phyloP scores from a whole-genome alignment of 371 early-diverging fungal genomes.

The Mucor indicus region DNA sequence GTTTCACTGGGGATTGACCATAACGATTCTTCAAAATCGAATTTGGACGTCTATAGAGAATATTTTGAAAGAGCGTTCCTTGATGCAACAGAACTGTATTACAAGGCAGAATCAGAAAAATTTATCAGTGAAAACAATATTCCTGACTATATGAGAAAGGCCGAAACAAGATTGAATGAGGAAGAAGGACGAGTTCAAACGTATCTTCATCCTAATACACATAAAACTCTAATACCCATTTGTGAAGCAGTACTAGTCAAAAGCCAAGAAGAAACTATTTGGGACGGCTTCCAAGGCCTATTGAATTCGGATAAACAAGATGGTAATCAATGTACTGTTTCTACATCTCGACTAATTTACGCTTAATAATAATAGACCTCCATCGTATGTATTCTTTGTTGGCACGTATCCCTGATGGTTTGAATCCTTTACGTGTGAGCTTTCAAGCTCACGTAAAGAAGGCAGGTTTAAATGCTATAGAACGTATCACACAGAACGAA shows the following conservation, averaged over 20 bases:
- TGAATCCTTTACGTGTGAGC: conserved; percentile 74
- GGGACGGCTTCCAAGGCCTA: conserved; percentile 86
- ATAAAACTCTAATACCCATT: conserved; percentile 70
- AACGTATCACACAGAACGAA: conserved; percentile 70
- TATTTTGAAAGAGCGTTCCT: conserved; percentile 84
- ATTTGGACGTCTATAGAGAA: conserved; percentile 82
- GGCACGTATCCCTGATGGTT: conserved; percentile 76
- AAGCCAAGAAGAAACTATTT: conserved; percentile 74
- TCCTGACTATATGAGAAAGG: conserved; percentile 93
- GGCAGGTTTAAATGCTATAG: conserved; percentile 82
- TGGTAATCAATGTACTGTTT: no score
- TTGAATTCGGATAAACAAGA: conserved; percentile 83
- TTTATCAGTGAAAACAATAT: conserved; percentile 86
- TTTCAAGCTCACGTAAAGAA: conserved; percentile 84
- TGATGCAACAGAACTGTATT: conserved; percentile 78
- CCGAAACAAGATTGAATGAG: conserved; percentile 79
- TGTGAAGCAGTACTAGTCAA: conserved; percentile 85
- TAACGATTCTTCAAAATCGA: conserved; percentile 73
- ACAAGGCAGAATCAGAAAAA: conserved; percentile 80
- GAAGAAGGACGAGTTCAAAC: conserved; percentile 87
- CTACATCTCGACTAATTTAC: no score
- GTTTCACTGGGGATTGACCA: conserved; percentile 84
- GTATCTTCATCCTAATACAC: conserved; percentile 83
- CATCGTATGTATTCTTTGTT: conserved; percentile 82
- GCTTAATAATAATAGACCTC: conserved; percentile 65